phyloP scores from a whole-genome alignment of 2,329 filamentous ascomycete species.

The Sphaerulina populicola region DNA sequence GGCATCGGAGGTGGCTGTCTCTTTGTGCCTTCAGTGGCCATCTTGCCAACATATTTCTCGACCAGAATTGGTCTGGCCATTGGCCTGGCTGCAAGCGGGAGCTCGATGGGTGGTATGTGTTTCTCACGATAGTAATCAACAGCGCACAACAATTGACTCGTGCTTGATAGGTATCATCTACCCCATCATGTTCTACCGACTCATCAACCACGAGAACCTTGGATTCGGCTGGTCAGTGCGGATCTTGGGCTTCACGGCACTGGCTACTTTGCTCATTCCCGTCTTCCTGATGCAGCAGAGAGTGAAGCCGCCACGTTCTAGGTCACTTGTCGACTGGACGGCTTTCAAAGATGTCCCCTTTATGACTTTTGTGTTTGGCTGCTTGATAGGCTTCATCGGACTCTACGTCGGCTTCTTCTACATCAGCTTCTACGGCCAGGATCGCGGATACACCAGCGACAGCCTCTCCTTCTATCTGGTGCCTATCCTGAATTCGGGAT shows the following conservation, averaged over 20 bases:
- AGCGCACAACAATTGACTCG: neutral
- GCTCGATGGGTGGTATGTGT: slow-evolving; percentile 29
- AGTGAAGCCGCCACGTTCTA: slow-evolving; percentile 31
- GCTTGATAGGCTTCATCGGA: slow-evolving; percentile 37
- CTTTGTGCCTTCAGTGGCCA: slow-evolving; percentile 41
- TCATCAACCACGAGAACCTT: slow-evolving; percentile 22
- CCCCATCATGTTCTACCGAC: slow-evolving; percentile 32
- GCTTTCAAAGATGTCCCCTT: slow-evolving; percentile 37
- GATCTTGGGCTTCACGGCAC: slow-evolving; percentile 31
- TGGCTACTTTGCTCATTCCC: slow-evolving; percentile 29
- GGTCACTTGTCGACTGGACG: slow-evolving; percentile 34
- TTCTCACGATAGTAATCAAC: neutral
- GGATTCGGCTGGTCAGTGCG: slow-evolving; percentile 29
- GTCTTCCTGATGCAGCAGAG: slow-evolving; percentile 32
- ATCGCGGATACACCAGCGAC: slow-evolving; percentile 27
- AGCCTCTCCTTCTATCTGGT: slow-evolving; percentile 39
- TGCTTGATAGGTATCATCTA: slow-evolving; percentile 27
- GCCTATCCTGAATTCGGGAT: slow-evolving; percentile 37
- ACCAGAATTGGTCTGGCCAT: slow-evolving; percentile 39
- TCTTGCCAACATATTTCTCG: slow-evolving; percentile 43
- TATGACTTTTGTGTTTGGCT: slow-evolving; percentile 31
- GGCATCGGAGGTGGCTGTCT: slow-evolving; percentile 40
- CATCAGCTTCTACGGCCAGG: slow-evolving; percentile 34
- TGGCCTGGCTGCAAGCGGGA: slow-evolving; percentile 41
- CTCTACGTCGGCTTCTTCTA: slow-evolving; percentile 36